Conservation (phyloP, 108 stramenopile genomes). For the Asterionellopsis glacialis region DNA sequence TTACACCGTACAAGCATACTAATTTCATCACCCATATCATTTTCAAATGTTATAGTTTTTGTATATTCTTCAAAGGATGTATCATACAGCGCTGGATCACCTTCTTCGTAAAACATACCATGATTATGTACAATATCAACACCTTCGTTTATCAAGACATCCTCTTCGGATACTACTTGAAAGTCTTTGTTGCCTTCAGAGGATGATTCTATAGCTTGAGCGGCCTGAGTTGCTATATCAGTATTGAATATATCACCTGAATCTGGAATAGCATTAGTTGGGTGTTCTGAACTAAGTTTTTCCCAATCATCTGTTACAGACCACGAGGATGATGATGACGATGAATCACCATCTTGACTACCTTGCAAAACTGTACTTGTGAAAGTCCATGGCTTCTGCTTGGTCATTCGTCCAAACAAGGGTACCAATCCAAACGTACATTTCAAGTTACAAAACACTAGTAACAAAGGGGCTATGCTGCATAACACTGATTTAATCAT, state of each 20-base stretch:
- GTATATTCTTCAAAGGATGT: conserved; percentile 18
- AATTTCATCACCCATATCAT: conserved; percentile 59
- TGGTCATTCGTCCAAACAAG: too few relatives aligned
- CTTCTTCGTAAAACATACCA: conserved; percentile 10
- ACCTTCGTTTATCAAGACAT: conserved; percentile 23
- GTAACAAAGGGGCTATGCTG: too few relatives aligned
- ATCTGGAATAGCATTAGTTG: conserved; percentile 7
- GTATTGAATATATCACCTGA: conserved; percentile 9
- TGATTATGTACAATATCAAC: conserved; percentile 35
- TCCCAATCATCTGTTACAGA: conserved; percentile 36
- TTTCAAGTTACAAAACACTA: too few relatives aligned
- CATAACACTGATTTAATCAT: too few relatives aligned
- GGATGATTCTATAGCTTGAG: conserved; percentile 7
- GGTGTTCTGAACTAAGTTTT: conserved; percentile 20
- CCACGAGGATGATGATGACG: conserved; percentile 31
- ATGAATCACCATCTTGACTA: too few relatives aligned
- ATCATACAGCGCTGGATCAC: conserved; percentile 23
- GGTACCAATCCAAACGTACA: too few relatives aligned
- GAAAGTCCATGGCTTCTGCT: too few relatives aligned
- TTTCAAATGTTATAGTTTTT: conserved; percentile 9
- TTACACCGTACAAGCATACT: conserved; percentile 73
- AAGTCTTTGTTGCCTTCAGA: not conserved
- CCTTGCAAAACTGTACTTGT: too few relatives aligned
- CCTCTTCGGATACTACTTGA: conserved; percentile 25
- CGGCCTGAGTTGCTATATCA: conserved; percentile 16